Evolutionary conservation across 2,329 filamentous ascomycete species (phyloP).

Genomic region (Nigrospora oryzae): DNA sequence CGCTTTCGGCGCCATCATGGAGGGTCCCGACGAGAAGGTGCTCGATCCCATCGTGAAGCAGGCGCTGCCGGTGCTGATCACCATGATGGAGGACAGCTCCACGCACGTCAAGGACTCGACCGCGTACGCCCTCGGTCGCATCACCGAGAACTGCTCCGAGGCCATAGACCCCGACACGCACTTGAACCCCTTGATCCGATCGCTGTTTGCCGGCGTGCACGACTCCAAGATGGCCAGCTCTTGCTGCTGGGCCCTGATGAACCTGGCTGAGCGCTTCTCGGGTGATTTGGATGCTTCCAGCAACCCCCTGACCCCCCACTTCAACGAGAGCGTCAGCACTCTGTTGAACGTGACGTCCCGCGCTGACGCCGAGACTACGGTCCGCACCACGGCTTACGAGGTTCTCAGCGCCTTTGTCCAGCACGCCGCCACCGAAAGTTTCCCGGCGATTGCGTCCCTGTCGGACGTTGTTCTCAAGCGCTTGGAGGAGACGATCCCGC

Average conservation of each 20-base stretch:
- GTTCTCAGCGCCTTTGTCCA: constrained; percentile 92
- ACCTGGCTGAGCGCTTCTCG: constrained; percentile 90
- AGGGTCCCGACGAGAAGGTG: constrained; percentile 88
- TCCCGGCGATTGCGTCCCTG: constrained; percentile 70
- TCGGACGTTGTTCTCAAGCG: constrained; percentile 86
- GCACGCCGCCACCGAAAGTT: constrained; percentile 80
- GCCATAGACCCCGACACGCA: constrained; percentile 81
- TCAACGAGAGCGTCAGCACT: constrained; percentile 82
- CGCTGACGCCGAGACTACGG: constrained; percentile 73
- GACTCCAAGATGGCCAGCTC: constrained; percentile 96
- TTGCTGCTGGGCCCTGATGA: constrained; percentile 99
- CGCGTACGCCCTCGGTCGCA: constrained; percentile 89
- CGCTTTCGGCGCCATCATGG: constrained; percentile 97
- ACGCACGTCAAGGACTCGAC: constrained; percentile 93
- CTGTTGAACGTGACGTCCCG: constrained; percentile 80
- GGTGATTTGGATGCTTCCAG: constrained; percentile 68
- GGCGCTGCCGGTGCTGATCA: constrained; percentile 82
- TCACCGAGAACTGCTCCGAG: constrained; percentile 87
- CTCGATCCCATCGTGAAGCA: constrained; percentile 94
- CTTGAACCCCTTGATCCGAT: constrained; percentile 75
- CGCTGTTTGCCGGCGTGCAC: constrained; percentile 82
- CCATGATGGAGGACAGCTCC: constrained; percentile 82
- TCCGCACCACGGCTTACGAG: constrained; percentile 93
- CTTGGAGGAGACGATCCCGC: constrained; percentile 78
- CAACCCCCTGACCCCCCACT: constrained; percentile 85